Evolutionary conservation across 179 eudicot species (phyloP).

Genomic region (Dionaea muscipula): DNA sequence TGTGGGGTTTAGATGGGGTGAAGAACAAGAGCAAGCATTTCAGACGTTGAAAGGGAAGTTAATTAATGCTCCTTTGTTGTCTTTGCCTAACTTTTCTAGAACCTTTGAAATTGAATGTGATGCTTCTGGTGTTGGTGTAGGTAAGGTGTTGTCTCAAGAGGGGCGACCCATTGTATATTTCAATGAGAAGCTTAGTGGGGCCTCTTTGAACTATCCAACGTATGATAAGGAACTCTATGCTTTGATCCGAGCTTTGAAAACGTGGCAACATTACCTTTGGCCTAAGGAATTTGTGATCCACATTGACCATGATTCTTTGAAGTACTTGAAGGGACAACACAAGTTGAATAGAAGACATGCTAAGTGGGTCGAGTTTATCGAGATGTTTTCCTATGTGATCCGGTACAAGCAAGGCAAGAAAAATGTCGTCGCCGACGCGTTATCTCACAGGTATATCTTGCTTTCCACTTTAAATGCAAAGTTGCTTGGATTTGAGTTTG

Average conservation of each 20-base stretch:
- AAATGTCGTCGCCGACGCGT: not conserved
- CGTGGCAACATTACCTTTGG: not conserved
- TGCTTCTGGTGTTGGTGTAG: not conserved
- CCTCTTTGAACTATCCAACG: not conserved
- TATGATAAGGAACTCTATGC: constrained; percentile 10
- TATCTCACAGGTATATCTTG: not conserved
- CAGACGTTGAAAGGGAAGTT: not conserved
- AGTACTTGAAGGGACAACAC: no score
- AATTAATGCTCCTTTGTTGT: not conserved
- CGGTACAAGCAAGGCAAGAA: constrained; percentile 1
- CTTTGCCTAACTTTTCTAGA: not conserved
- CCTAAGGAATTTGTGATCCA: no score
- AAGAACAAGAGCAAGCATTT: not conserved
- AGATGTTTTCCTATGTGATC: not conserved
- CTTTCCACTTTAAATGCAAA: not conserved
- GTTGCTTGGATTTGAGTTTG: not conserved
- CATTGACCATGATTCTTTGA: no score
- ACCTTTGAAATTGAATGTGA: not conserved
- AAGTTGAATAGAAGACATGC: not conserved
- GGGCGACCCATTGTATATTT: not conserved
- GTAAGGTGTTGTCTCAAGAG: not conserved
- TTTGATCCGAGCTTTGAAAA: not conserved
- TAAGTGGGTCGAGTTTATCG: not conserved
- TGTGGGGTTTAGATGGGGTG: not conserved
- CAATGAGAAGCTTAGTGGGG: not conserved